Percentiles rank a stretch among this genome's conserved stretches.
Evolutionary conservation across 73 alveolate genomes (phyloP).

Genomic region (Tetrahymena malaccensis): DNA sequence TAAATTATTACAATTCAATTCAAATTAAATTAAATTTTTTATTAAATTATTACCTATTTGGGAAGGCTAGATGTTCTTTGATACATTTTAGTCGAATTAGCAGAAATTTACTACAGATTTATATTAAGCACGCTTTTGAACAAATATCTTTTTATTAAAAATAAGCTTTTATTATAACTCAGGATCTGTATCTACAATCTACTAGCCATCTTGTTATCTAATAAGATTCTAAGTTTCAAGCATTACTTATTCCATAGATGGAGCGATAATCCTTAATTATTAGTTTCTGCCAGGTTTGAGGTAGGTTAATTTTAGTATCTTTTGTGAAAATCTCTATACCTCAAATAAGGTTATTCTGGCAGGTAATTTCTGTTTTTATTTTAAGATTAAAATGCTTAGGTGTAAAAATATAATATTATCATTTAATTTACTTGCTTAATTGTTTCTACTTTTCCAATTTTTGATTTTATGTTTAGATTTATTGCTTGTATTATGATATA

Average conservation of each 20-base stretch:
- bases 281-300: neutral
- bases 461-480: neutral
- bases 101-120: neutral
- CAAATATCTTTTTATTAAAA: neutral
- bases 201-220: neutral
- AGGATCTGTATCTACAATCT: neutral
- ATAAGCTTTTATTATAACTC: neutral
- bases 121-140: neutral
- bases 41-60: neutral
- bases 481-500: neutral
- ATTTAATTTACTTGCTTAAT: neutral
- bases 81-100: neutral
- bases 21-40: too few relatives aligned
- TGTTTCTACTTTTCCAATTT: neutral
- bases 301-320: neutral
- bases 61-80: neutral
- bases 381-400: neutral
- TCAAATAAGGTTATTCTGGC: neutral
- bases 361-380: neutral
- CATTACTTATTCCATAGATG: neutral
- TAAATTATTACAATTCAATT: too few relatives aligned
- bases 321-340: neutral
- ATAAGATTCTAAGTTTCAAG: neutral
- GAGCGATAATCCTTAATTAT: neutral
- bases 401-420: neutral